Base-by-base conservation (phyloP, 139 green algal genomes). In the Marvania coccoides region DNA sequence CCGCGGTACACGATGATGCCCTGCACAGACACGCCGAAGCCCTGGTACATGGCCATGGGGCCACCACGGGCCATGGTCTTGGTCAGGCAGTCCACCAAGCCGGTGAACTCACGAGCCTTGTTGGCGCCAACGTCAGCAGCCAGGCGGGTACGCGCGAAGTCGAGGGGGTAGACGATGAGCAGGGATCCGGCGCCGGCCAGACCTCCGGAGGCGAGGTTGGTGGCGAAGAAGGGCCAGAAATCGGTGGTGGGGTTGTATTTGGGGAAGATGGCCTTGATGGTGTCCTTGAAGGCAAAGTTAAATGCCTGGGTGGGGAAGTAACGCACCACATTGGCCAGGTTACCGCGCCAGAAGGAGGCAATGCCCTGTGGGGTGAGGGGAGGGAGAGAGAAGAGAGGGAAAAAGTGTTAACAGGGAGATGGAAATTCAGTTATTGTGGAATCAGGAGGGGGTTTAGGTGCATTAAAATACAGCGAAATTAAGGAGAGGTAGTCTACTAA, bases 271-370 rank as follows among this genome's bases (percentile, higher is more conserved):
- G 70, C 82, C 89, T 99, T 99, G 88, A 97, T 97, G 61, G 94
- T 97, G 82, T 98, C 92, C 90, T 99, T 99, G 88, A 99, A 99
- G 29, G 94, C 94, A 77, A 99, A 99, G 91, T 99, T 99, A 73
- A 99, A 94, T 23, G 95, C 93, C 78, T 93, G 82, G 28, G 85
- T 92, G 46, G 80, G 92, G 90, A 95, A 95, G 85, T 96, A 96
- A 14, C 91, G 82, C 39, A 99, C 83, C 19, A 99, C 88, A 70
- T 98, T 98, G 63, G 92, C 92, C 62, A 87, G 80, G 89, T 99
- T 99, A 30, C 95, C 95, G 45, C 95, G 81, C 91, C 93, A 99
- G 77, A 98, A 92, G 34, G 90, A 90, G n/a, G 54, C 75, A 15
- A 98, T 63, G 59, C 95, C 93, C 78, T 93, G 85, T n/a, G n/a